Evolutionary conservation across 495 filamentous ascomycete genomes (phyloP).

Genomic region (Xylaria castorea): DNA sequence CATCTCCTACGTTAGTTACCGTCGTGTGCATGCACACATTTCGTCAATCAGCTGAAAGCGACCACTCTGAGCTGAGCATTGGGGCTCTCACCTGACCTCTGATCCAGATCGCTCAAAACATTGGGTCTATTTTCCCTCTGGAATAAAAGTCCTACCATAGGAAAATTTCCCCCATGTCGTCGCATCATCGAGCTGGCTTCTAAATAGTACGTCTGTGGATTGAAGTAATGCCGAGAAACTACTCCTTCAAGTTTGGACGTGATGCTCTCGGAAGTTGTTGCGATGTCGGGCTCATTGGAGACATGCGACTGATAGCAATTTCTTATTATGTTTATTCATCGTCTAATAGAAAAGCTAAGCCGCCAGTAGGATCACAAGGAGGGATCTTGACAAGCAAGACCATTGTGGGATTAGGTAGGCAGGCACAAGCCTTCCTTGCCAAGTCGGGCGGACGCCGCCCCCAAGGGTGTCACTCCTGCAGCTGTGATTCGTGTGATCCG

Average conservation of each 20-base stretch:
- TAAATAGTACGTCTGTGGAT: neutral
- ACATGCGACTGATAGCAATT: slow-evolving; percentile 18
- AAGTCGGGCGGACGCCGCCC: slow-evolving; percentile 23
- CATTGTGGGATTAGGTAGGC: slow-evolving; percentile 25
- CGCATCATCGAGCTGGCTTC: neutral
- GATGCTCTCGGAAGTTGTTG: neutral
- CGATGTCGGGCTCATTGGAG: slow-evolving; percentile 21
- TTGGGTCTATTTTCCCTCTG: neutral
- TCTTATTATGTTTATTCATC: slow-evolving; percentile 29
- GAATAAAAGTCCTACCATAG: neutral
- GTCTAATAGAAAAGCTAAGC: slow-evolving; percentile 26
- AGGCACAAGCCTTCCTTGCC: slow-evolving; percentile 26
- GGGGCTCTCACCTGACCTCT: slow-evolving; percentile 13
- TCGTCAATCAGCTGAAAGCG: slow-evolving; percentile 5
- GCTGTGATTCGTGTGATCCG: slow-evolving; percentile 26
- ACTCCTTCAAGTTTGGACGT: neutral
- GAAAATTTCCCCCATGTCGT: neutral
- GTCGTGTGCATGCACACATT: neutral
- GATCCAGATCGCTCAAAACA: neutral
- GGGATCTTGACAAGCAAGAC: slow-evolving; percentile 18
- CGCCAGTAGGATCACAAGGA: slow-evolving; percentile 31
- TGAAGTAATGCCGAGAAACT: neutral
- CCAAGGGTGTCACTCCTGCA: slow-evolving; percentile 15
- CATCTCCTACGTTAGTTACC: neutral
- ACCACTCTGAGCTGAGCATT: slow-evolving; percentile 12